A percentile compares a stretch with the other conserved stretches of the same genome.
These are phyloP conservation scores for Aureobasidium pullulans DNA, from an alignment of 2,329 filamentous ascomycete genomes.

Conservation along the genomic window DNA sequence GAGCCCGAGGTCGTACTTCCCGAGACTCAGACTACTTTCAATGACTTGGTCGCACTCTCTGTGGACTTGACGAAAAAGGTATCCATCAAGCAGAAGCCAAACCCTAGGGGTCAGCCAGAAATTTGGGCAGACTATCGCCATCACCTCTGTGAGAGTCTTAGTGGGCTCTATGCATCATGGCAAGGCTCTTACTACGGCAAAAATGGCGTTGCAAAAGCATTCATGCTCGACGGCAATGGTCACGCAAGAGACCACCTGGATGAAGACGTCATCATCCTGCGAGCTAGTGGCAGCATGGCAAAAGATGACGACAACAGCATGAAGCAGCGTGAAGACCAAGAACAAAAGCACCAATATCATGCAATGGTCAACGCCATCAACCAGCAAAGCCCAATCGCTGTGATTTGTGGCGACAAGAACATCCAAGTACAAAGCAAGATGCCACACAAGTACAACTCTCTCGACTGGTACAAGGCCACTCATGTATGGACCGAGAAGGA, in stretches of 20 bases:
- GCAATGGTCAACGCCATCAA: slow-evolving; percentile 42
- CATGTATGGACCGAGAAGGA: slow-evolving; percentile 57
- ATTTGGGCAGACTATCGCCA: slow-evolving; percentile 54
- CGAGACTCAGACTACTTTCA: background rate
- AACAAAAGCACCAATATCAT: slow-evolving; percentile 29
- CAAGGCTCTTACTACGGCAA: slow-evolving; percentile 53
- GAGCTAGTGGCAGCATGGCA: slow-evolving; percentile 50
- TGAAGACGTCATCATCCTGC: slow-evolving; percentile 55
- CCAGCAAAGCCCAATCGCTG: slow-evolving; percentile 44
- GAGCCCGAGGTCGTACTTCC: background rate
- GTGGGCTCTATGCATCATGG: slow-evolving; percentile 51
- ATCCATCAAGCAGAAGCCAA: slow-evolving; percentile 24
- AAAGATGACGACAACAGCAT: slow-evolving; percentile 42
- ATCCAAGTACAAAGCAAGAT: slow-evolving; percentile 41
- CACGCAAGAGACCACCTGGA: slow-evolving; percentile 52
- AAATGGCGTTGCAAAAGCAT: slow-evolving; percentile 44
- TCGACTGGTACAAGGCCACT: slow-evolving; percentile 63
- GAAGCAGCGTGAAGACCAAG: slow-evolving; percentile 41
- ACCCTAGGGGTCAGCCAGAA: slow-evolving; percentile 34
- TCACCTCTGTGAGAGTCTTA: slow-evolving; percentile 55
- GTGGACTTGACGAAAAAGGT: slow-evolving; percentile 19
- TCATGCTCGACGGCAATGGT: slow-evolving; percentile 52
- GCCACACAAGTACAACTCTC: slow-evolving; percentile 54
- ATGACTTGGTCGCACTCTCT: background rate
- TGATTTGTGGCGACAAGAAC: slow-evolving; percentile 46